phyloP scores from a whole-genome alignment of 257 asterid species.

The Capsicum chinense region DNA sequence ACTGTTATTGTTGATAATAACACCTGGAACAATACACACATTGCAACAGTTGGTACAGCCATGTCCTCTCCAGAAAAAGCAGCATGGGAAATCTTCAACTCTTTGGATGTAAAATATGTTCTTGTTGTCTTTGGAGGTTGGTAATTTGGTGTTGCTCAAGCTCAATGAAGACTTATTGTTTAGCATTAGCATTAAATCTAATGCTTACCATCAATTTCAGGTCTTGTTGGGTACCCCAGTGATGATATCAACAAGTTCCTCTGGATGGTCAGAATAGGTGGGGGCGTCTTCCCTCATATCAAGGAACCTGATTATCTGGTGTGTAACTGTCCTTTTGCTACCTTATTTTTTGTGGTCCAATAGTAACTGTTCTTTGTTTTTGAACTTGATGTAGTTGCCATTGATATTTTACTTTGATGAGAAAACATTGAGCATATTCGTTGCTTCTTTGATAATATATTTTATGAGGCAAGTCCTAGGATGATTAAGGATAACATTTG shows the following conservation, averaged over 20 bases:
- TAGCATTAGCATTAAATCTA: conserved; percentile 30
- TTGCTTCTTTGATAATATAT: background rate
- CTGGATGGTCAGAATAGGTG: conserved; percentile 99
- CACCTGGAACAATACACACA: conserved; percentile 99
- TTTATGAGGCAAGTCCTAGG: conserved; percentile 10
- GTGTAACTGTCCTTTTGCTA: conserved; percentile 33
- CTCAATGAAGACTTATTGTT: background rate
- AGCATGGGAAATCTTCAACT: conserved; percentile 94
- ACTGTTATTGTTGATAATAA: conserved; percentile 97
- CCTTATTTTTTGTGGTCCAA: background rate
- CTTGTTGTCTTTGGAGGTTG: conserved; percentile 99
- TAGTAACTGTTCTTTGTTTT: background rate
- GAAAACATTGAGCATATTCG: background rate
- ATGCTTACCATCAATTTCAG: conserved; percentile 53
- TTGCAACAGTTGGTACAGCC: conserved; percentile 99
- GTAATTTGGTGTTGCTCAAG: conserved; percentile 36
- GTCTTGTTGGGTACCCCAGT: conserved; percentile 98
- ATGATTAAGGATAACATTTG: background rate
- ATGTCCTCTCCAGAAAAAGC: conserved; percentile 99
- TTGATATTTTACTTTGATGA: background rate
- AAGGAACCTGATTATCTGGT: conserved; percentile 99
- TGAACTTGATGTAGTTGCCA: background rate
- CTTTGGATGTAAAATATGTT: conserved; percentile 98
- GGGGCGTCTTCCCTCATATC: conserved; percentile 98
- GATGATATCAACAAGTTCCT: conserved; percentile 98